Conservation (phyloP, 2,329 filamentous ascomycete species). For the Trichoderma arundinaceum region DNA sequence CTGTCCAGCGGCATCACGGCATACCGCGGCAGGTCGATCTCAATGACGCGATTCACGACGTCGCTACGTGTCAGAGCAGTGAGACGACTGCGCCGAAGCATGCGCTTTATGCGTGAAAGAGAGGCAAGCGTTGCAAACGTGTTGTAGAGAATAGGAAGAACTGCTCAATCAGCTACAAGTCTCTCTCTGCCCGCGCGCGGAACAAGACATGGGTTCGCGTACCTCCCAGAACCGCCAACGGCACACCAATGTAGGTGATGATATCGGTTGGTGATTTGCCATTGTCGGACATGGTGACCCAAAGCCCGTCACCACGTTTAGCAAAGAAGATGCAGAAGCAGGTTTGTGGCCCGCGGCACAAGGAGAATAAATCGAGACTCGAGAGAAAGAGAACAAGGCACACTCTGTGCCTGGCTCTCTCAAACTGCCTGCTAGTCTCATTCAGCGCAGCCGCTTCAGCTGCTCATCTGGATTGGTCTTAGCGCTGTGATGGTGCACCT, state of each 20-base stretch:
- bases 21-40: slow-evolving; percentile 69
- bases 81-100: slow-evolving; percentile 61
- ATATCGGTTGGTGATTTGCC: slow-evolving; percentile 52
- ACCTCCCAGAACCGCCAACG: slow-evolving; percentile 61
- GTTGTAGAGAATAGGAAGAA: slow-evolving; percentile 71
- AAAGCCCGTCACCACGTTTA: background rate
- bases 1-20: slow-evolving; percentile 66
- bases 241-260: slow-evolving; percentile 63
- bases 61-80: slow-evolving; percentile 66
- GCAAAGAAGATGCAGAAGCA: background rate
- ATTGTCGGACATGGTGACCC: slow-evolving; percentile 40
- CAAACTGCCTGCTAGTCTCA: background rate
- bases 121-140: slow-evolving; percentile 64
- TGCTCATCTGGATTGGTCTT: slow-evolving; percentile 7
- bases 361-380: background rate
- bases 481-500: slow-evolving; percentile 23
- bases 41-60: slow-evolving; percentile 68
- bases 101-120: slow-evolving; percentile 64
- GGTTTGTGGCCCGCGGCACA: background rate
- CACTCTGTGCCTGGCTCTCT: background rate
- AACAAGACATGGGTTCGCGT: slow-evolving; percentile 6
- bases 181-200: background rate
- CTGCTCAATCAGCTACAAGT: slow-evolving; percentile 35
- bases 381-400: background rate
- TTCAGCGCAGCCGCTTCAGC: slow-evolving; percentile 9